Conservation (phyloP, 768 basidiomycete species). For the Rhodotorula babjevae region DNA sequence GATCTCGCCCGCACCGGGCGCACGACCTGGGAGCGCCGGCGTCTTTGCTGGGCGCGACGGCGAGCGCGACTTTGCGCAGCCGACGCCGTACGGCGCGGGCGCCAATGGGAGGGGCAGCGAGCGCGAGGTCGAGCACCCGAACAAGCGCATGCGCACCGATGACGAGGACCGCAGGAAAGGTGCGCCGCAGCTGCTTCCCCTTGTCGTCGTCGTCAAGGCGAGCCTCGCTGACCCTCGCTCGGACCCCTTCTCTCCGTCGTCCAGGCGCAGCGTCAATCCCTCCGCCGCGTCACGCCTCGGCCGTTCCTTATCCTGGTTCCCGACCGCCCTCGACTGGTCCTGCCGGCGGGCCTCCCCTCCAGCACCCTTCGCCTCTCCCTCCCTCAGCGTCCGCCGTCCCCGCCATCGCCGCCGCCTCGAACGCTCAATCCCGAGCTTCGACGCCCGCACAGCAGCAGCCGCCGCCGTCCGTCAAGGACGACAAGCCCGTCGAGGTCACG, state of each 20-base stretch:
- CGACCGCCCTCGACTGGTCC: slow-evolving; percentile 25
- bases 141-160: slow-evolving; percentile 17
- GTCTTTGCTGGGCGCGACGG: background rate
- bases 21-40: background rate
- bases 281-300: slow-evolving; percentile 4
- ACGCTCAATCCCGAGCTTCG: background rate
- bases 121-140: slow-evolving; percentile 14
- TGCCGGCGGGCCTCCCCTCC: background rate
- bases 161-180: slow-evolving; percentile 30
- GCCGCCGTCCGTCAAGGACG: slow-evolving; percentile 6
- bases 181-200: slow-evolving; percentile 1
- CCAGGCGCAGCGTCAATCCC: background rate
- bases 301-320: slow-evolving; percentile 1
- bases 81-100: slow-evolving; percentile 1
- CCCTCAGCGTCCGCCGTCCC: slow-evolving; percentile 11
- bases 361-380: slow-evolving; percentile 26
- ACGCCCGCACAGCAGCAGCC: slow-evolving; percentile 5
- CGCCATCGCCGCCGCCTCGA: slow-evolving; percentile 18
- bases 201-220: no score
- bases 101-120: slow-evolving; percentile 6
- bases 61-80: background rate
- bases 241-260: no score
- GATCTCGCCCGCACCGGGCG: slow-evolving; percentile 2
- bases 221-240: background rate
- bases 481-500: slow-evolving; percentile 32